These are phyloP conservation scores for Naganishia friedmannii DNA, from an alignment of 768 basidiomycete genomes.

Conservation along the genomic window DNA sequence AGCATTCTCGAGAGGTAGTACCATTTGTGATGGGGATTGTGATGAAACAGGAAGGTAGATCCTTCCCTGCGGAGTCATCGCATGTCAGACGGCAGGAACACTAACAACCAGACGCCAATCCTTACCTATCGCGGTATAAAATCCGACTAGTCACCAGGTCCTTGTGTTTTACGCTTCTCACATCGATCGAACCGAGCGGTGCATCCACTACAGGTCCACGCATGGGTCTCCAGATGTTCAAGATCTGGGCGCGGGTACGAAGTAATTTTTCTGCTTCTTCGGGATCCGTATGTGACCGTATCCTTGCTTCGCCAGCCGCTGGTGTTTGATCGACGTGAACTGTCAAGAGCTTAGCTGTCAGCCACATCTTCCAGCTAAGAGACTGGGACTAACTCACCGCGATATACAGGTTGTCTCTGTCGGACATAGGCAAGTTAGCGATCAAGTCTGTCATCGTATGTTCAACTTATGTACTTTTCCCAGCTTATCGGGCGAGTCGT, in stretches of 20 bases:
- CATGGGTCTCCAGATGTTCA: slow-evolving; percentile 14
- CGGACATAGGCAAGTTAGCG: background rate
- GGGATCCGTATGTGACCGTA: background rate
- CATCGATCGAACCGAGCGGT: background rate
- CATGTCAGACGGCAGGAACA: background rate
- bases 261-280: slow-evolving; percentile 6
- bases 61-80: background rate
- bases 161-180: background rate
- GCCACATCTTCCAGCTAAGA: background rate
- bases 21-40: slow-evolving; percentile 18
- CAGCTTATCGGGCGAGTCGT: slow-evolving; percentile 9
- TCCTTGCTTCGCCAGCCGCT: background rate
- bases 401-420: slow-evolving; percentile 15
- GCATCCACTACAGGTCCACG: slow-evolving; percentile 8
- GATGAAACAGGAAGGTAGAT: background rate
- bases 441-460: slow-evolving; percentile 3
- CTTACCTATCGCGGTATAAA: slow-evolving; percentile 11
- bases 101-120: background rate
- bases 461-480: slow-evolving; percentile 4
- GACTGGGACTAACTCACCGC: background rate
- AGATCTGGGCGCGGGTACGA: slow-evolving; percentile 1
- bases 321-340: slow-evolving; percentile 15
- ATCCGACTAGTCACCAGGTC: background rate
- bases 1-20: slow-evolving; percentile 18
- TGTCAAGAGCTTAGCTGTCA: slow-evolving; percentile 16